Conservation (phyloP, 345 rosid species). For the Combretum micranthum region DNA sequence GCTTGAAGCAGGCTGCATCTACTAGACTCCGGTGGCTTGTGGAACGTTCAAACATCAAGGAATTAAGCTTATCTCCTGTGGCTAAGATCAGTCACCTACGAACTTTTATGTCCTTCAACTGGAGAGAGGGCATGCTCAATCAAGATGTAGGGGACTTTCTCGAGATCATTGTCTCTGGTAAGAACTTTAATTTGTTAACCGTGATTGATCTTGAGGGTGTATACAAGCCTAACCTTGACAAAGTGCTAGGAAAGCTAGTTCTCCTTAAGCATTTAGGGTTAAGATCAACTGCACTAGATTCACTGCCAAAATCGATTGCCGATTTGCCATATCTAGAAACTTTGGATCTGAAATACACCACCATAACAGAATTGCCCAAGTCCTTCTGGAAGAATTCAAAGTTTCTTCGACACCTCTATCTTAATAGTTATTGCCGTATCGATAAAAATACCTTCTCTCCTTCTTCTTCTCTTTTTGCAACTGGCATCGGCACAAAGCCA, state of each 20-base stretch:
- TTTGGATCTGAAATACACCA: conserved; percentile 19
- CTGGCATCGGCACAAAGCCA: background rate
- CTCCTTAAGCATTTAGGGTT: conserved; percentile 21
- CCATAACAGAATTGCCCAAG: background rate
- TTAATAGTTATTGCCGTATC: no score
- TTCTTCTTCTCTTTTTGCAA: background rate
- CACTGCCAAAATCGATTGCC: background rate
- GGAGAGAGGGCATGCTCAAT: conserved; percentile 10
- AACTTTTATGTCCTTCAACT: conserved; percentile 12
- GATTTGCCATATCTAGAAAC: conserved; percentile 11
- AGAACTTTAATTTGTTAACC: conserved; percentile 5
- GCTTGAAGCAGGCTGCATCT: no score
- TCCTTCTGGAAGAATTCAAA: no score
- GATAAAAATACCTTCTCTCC: conserved; percentile 1
- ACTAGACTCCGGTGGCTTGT: no score
- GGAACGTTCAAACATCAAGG: no score
- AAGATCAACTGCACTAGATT: conserved; percentile 14
- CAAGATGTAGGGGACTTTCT: conserved; percentile 19
- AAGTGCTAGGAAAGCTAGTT: conserved; percentile 9
- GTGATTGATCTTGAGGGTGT: conserved; percentile 22
- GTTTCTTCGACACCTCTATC: no score
- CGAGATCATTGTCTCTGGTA: conserved; percentile 5
- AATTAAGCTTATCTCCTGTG: no score
- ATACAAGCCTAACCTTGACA: conserved; percentile 15
- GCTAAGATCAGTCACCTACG: no score